Evolutionary conservation across 495 filamentous ascomycete species (phyloP), one percentile per base, ranked within the genome.

Genomic region (Penicillium mononematosum): DNA sequence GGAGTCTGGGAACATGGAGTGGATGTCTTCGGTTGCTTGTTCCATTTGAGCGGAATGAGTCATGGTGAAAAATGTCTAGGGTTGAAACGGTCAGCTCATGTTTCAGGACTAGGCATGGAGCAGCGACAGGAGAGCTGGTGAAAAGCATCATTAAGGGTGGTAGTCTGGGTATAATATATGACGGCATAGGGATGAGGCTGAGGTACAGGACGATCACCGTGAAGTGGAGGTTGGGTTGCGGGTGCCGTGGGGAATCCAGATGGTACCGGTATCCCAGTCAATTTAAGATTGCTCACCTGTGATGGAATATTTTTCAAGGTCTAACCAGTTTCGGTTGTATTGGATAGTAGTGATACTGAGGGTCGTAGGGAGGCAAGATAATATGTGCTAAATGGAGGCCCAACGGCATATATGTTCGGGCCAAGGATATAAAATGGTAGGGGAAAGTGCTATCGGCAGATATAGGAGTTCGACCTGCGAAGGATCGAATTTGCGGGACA

Each of bases 41-140:
- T 65, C 60, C 50, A 66, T 59, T 41, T 63, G 60, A 25, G 64
- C 34, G n/a, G 46, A 32, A 46, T 58, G 58, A 64, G 56, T 62
- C 63, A 69, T 69, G 61, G 66, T 62, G 56, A 48, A 20, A 45
- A 43, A 5, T 45, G 53, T 59, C 62, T 68, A 24, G 6, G 24
- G 8, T n/a, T 10, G 12, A 1, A 34, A 16, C 7, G 7, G 32
- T 42, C n/a, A 50, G 45, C 45, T 38, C 17, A 19, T 11, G 55
- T 58, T 46, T 14, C 11, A 24, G 5, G 11, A 5, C 12, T 27
- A n/a, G 6, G 10, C 11, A 11, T 16, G 9, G 8, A 24, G 16
- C 3, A 19, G 11, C 24, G 51, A 42, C 17, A 25, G 16, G 6
- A 31, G 25, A 24, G 17, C 17, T 45, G 12, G n/a, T 7, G 8